These are phyloP conservation scores for Ogataea ramenticola DNA, from an alignment of 805 yeast species.

Conservation along the genomic window DNA sequence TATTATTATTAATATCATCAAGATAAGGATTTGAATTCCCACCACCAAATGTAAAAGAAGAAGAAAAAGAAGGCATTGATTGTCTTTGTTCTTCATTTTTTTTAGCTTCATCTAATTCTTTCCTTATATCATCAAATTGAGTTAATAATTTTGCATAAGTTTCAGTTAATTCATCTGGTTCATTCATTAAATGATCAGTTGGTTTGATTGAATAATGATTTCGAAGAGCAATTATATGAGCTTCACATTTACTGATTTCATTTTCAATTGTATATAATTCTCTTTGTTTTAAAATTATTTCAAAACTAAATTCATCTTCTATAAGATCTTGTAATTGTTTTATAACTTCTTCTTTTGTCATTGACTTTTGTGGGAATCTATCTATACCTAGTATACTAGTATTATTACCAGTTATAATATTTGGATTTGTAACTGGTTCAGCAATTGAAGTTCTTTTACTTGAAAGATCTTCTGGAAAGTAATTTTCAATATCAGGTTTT, in stretches of 20 bases:
- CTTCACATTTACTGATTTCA: conserved; percentile 51
- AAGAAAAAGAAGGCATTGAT: not conserved
- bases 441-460: not conserved
- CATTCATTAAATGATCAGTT: conserved; percentile 31
- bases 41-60: not conserved
- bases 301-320: conserved; percentile 46
- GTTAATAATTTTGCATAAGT: conserved; percentile 29
- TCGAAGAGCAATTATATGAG: conserved; percentile 47
- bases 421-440: not conserved
- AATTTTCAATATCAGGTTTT: not conserved
- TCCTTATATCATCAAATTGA: conserved; percentile 12
- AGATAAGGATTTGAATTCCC: not conserved
- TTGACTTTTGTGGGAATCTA: not conserved
- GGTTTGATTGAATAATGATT: conserved; percentile 36
- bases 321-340: conserved; percentile 25
- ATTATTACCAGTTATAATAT: too few species aligned
- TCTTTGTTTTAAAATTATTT: conserved; percentile 51
- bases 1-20: not conserved
- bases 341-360: not conserved
- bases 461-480: not conserved
- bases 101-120: not conserved
- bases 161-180: conserved; percentile 37
- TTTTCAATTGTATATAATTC: conserved; percentile 43
- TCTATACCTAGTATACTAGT: not conserved
- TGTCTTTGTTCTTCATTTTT: not conserved